These are phyloP conservation scores for Pyrenophora teres DNA, from an alignment of 2,329 filamentous ascomycete species.

Conservation along the genomic window DNA sequence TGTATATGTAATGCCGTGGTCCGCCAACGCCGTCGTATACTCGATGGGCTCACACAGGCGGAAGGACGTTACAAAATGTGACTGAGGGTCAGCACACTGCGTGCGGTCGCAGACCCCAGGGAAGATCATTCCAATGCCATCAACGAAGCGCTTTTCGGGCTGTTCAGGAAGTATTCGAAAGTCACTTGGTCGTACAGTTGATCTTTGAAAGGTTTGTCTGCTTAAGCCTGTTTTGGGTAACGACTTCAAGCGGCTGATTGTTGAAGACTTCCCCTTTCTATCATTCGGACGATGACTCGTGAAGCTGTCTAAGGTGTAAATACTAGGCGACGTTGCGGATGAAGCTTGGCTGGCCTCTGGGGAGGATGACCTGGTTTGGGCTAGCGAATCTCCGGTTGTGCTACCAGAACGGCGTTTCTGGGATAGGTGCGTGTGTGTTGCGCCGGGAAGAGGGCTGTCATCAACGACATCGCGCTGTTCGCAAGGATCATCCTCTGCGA, in stretches of 20 bases:
- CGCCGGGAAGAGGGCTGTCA: neutral
- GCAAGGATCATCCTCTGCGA: neutral
- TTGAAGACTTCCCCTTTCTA: conserved; percentile 15
- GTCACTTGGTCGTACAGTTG: conserved; percentile 14
- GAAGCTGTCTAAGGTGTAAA: conserved; percentile 14
- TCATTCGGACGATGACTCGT: neutral
- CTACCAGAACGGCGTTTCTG: neutral
- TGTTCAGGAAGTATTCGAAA: conserved; percentile 23
- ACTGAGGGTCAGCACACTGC: conserved; percentile 19
- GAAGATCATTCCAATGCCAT: conserved; percentile 32
- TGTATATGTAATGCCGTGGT: conserved; percentile 32
- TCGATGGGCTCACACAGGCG: conserved; percentile 33
- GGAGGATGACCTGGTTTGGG: neutral
- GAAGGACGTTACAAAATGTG: conserved; percentile 32
- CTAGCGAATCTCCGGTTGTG: neutral
- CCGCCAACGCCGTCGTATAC: conserved; percentile 32
- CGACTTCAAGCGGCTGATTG: conserved; percentile 21
- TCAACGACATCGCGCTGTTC: neutral
- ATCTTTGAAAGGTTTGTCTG: neutral
- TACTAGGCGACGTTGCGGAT: conserved; percentile 13
- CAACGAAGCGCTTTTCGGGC: conserved; percentile 34
- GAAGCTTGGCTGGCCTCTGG: conserved; percentile 7
- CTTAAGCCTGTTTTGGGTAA: conserved; percentile 14
- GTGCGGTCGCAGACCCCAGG: conserved; percentile 29
- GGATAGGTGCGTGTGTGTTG: neutral